A percentile compares a stretch with the other conserved stretches of the same genome.
phyloP scores from a whole-genome alignment of 73 alveolate species.

The Tetrahymena thermophila region DNA sequence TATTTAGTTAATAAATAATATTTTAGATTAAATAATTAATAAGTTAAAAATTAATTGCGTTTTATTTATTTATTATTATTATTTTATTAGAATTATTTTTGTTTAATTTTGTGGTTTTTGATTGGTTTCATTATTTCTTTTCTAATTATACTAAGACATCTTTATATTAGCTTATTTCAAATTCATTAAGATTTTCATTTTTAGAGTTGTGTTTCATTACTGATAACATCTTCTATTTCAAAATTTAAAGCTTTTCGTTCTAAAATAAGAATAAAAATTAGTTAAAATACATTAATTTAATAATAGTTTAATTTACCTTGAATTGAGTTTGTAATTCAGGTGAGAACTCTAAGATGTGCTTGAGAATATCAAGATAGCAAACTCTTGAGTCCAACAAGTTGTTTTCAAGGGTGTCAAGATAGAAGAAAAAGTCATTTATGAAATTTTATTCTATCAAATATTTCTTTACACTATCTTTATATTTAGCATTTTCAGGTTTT shows the following conservation, averaged over 20 bases:
- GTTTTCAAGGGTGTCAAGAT: neutral
- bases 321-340: neutral
- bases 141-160: neutral
- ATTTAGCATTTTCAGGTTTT: constrained; percentile 19
- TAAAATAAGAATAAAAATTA: neutral
- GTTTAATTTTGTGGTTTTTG: too few species aligned
- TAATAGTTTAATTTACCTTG: neutral
- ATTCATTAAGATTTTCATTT: neutral
- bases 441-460: constrained; percentile 1
- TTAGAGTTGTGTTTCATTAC: neutral
- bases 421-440: neutral
- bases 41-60: too few species aligned
- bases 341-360: neutral
- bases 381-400: neutral
- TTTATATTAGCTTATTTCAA: neutral
- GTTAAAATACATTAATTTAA: neutral
- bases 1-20: too few species aligned
- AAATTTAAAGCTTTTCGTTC: neutral
- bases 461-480: constrained; percentile 17
- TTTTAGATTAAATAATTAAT: too few species aligned
- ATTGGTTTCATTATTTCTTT: neutral
- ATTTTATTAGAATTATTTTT: too few species aligned
- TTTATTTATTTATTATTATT: too few species aligned
- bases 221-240: neutral
- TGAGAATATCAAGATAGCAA: neutral